Percentiles rank a stretch among this genome's conserved stretches.
These are phyloP conservation scores for Hymenoscyphus infarciens DNA, from an alignment of 2,329 filamentous ascomycete species.

Conservation along the genomic window DNA sequence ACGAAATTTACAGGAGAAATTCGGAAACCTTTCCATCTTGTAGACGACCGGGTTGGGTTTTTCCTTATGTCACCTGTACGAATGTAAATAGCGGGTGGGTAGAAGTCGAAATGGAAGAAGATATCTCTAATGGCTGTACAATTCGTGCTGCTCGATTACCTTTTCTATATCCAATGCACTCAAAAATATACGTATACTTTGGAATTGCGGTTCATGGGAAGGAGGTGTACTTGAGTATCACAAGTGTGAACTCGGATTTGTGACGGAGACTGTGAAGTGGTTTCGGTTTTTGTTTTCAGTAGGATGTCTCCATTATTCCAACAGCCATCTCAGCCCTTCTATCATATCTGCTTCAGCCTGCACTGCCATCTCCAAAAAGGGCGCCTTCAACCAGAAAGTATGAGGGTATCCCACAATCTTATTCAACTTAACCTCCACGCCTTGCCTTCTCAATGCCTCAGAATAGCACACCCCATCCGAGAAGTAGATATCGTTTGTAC, in stretches of 20 bases:
- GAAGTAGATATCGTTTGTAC: slow-evolving; percentile 49
- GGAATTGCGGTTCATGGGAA: neutral
- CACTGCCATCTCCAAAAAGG: slow-evolving; percentile 39
- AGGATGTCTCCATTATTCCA: slow-evolving; percentile 14
- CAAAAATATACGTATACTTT: neutral
- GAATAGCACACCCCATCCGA: slow-evolving; percentile 50
- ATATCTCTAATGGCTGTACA: slow-evolving; percentile 15
- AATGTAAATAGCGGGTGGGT: slow-evolving; percentile 57
- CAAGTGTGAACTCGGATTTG: neutral
- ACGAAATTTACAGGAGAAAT: slow-evolving; percentile 74
- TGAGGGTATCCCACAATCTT: slow-evolving; percentile 48
- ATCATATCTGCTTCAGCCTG: slow-evolving; percentile 43
- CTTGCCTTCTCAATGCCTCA: slow-evolving; percentile 39
- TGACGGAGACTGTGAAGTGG: neutral
- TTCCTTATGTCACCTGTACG: slow-evolving; percentile 60
- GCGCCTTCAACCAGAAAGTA: slow-evolving; percentile 50
- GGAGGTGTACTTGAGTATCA: neutral
- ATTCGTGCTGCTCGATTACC: neutral
- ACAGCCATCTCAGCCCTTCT: slow-evolving; percentile 41
- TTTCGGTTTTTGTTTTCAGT: too few species aligned
- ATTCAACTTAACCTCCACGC: slow-evolving; percentile 41
- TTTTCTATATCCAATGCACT: slow-evolving; percentile 1
- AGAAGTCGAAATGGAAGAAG: slow-evolving; percentile 25
- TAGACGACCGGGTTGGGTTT: slow-evolving; percentile 50
- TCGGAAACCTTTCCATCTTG: slow-evolving; percentile 92